phyloP scores from a whole-genome alignment of 768 basidiomycete genomes.

The Tricholoma saponaceum region DNA sequence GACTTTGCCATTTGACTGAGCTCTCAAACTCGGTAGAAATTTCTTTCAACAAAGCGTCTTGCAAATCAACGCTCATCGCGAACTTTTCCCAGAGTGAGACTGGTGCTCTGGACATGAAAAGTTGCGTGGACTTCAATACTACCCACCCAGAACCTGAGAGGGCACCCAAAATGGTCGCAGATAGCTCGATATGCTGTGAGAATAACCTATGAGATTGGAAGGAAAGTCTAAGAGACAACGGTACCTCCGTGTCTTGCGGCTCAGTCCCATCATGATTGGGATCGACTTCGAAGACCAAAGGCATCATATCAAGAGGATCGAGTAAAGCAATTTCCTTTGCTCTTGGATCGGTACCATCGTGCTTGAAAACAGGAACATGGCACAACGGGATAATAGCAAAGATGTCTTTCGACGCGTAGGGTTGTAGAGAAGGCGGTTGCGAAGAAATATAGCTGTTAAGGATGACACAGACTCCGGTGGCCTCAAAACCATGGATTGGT shows the following conservation, averaged over 20 bases:
- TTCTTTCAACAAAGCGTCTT: constrained; percentile 28
- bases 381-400: constrained; percentile 45
- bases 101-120: constrained; percentile 29
- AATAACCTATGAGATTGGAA: background rate
- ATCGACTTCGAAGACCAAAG: constrained; percentile 33
- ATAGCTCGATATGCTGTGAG: constrained; percentile 26
- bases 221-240: background rate
- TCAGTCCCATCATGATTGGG: background rate
- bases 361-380: constrained; percentile 43
- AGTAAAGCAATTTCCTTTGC: constrained; percentile 43
- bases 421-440: constrained; percentile 11
- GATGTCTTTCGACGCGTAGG: constrained; percentile 31
- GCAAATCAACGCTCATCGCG: constrained; percentile 31
- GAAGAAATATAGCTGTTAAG: constrained; percentile 27
- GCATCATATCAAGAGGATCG: constrained; percentile 53
- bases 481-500: constrained; percentile 29
- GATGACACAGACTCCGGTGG: constrained; percentile 38
- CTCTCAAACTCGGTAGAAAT: constrained; percentile 46
- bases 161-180: constrained; percentile 18
- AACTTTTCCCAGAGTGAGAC: constrained; percentile 42
- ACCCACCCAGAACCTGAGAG: constrained; percentile 25
- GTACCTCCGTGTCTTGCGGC: constrained; percentile 9
- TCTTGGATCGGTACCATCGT: constrained; percentile 23
- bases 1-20: constrained; percentile 53
- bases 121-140: constrained; percentile 15